A percentile compares a stretch with the other conserved stretches of the same genome.
Evolutionary conservation across 768 basidiomycete genomes (phyloP).

Genomic region (Auricularia cornea): DNA sequence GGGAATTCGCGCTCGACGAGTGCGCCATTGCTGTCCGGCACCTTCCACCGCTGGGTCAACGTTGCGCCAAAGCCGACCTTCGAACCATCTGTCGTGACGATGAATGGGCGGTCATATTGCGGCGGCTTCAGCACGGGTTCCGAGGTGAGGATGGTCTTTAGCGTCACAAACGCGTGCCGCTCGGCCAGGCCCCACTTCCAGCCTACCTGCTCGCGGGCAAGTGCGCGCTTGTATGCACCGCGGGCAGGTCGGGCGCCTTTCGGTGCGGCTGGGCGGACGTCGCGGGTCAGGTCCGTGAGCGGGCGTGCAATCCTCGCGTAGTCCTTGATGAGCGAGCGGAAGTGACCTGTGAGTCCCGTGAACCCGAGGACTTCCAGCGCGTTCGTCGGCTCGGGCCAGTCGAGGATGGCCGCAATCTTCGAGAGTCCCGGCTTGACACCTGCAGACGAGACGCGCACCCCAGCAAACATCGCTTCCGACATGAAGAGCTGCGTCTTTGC

Average conservation of each 20-base stretch:
- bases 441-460: conserved; percentile 21
- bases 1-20: not conserved
- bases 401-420: conserved; percentile 20
- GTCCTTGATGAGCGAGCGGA: conserved; percentile 25
- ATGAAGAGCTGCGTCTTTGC: conserved; percentile 30
- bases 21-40: not conserved
- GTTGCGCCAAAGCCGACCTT: conserved; percentile 5
- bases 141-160: conserved; percentile 24
- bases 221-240: no score
- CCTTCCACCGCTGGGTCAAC: conserved; percentile 2
- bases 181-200: conserved; percentile 16
- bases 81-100: conserved; percentile 4
- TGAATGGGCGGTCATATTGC: no score
- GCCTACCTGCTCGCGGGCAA: conserved; percentile 8
- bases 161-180: conserved; percentile 16
- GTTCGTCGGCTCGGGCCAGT: conserved; percentile 22
- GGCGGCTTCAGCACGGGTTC: conserved; percentile 27
- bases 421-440: conserved; percentile 27
- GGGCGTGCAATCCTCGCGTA: conserved; percentile 27
- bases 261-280: no score
- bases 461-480: conserved; percentile 29
- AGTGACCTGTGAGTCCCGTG: conserved; percentile 28
- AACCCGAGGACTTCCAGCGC: conserved; percentile 25
- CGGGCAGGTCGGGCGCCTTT: no score
- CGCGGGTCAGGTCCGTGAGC: conserved; percentile 24